Conservation (phyloP, 257 asterid species). For the Rauvolfia tetraphylla region DNA sequence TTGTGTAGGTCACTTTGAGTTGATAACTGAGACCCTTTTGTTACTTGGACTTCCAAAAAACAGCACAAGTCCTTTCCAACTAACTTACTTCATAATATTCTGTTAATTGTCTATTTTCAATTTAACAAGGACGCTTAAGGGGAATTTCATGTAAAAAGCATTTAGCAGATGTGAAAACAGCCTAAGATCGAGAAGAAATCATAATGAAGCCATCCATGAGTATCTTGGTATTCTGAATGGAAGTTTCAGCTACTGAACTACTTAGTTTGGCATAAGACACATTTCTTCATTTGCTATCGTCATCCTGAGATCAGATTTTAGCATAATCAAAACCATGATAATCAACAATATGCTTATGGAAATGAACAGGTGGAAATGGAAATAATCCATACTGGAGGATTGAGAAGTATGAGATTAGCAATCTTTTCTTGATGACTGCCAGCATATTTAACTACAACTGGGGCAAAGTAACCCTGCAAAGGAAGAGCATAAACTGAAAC, state of each 20-base stretch:
- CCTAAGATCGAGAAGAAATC: not conserved
- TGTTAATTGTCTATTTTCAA: not conserved
- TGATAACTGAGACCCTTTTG: not conserved
- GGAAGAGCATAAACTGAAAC: constrained; percentile 12
- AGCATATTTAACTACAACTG: constrained; percentile 74
- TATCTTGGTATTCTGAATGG: not conserved
- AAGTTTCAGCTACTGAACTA: not conserved
- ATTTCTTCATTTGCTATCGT: not conserved
- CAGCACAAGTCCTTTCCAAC: not conserved
- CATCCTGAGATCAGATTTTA: not conserved
- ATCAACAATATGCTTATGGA: not conserved
- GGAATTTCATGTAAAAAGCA: not conserved
- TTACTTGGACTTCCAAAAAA: not conserved
- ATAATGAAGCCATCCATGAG: not conserved
- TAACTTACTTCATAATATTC: not conserved
- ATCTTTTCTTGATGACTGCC: constrained; percentile 68
- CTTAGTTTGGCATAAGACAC: not conserved
- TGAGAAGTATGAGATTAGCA: constrained; percentile 65
- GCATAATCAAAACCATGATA: not conserved
- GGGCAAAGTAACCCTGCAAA: constrained; percentile 78
- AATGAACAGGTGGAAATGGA: not conserved
- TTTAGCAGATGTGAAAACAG: not conserved
- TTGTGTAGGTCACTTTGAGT: not conserved
- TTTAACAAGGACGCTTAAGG: not conserved
- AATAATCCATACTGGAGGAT: constrained; percentile 69